Percentiles rank a stretch among this genome's conserved stretches.
Conservation (phyloP, 129 eudicot species). For the Centrapalus pauciflorus region DNA sequence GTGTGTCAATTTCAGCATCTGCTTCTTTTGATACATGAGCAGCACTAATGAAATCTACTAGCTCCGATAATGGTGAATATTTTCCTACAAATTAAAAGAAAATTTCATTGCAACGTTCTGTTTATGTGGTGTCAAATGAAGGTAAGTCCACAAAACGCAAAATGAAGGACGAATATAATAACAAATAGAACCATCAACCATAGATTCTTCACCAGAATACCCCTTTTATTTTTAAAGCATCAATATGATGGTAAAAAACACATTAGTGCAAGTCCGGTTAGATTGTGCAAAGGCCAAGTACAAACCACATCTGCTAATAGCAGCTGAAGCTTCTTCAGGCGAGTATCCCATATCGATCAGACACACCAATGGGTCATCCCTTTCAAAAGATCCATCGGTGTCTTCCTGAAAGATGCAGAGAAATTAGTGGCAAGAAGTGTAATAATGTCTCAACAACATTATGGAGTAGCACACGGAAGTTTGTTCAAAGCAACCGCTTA, state of each 20-base stretch:
- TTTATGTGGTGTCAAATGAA: not conserved
- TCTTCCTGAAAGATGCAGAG: conserved; percentile 26
- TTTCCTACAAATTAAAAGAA: conserved; percentile 20
- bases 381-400: not conserved
- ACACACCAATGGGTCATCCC: conserved; percentile 20
- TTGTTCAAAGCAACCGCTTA: too few species aligned
- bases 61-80: conserved; percentile 24
- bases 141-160: not conserved
- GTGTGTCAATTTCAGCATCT: conserved; percentile 10
- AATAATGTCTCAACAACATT: too few species aligned
- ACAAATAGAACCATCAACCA: not conserved
- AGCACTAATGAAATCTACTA: conserved; percentile 39
- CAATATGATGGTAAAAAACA: not conserved
- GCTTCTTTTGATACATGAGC: conserved; percentile 27
- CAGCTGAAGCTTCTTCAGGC: conserved; percentile 28
- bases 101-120: not conserved
- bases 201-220: not conserved
- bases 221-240: not conserved
- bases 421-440: not conserved
- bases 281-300: not conserved
- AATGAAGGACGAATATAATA: not conserved
- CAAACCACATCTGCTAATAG: conserved; percentile 39
- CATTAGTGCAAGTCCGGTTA: not conserved
- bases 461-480: too few species aligned
- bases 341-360: conserved; percentile 39